Evolutionary conservation across 768 basidiomycete genomes (phyloP).

Genomic region (Daedaleopsis sinensis): DNA sequence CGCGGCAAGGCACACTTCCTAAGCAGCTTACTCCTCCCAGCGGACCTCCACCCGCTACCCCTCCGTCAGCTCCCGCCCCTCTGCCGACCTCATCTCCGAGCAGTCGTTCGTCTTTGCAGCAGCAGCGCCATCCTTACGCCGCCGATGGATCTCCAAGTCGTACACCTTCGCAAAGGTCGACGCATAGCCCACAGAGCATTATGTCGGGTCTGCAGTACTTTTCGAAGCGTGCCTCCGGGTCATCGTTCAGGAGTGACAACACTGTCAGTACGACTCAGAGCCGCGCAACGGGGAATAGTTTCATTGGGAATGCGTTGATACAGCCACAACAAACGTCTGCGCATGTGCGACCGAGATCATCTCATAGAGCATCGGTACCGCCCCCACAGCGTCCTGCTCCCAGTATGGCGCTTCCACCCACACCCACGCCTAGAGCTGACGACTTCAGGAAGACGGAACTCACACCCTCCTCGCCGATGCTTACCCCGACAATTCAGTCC

Average conservation of each 20-base stretch:
- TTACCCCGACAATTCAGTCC: constrained; percentile 18
- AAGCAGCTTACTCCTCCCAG: constrained; percentile 58
- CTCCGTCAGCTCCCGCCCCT: constrained; percentile 20
- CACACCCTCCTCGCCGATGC: constrained; percentile 25
- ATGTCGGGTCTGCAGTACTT: constrained; percentile 28
- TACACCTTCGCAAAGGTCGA: constrained; percentile 25
- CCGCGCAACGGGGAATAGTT: constrained; percentile 19
- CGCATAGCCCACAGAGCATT: constrained; percentile 27
- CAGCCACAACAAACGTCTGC: constrained; percentile 35
- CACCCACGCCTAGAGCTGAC: constrained; percentile 42
- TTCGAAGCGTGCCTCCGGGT: constrained; percentile 33
- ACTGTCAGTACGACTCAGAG: constrained; percentile 29
- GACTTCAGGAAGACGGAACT: constrained; percentile 13
- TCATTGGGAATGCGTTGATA: constrained; percentile 15
- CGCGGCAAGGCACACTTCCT: constrained; percentile 42
- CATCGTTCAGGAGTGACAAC: constrained; percentile 30
- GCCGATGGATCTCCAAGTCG: constrained; percentile 25
- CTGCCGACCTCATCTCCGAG: constrained; percentile 11
- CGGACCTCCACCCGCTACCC: constrained; percentile 60
- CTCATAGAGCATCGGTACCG: constrained; percentile 63
- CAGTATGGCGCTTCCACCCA: constrained; percentile 68
- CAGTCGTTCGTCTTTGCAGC: constrained; percentile 17
- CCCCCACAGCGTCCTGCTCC: constrained; percentile 78
- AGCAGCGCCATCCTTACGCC: constrained; percentile 30
- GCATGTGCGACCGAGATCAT: constrained; percentile 28